These are phyloP conservation scores for Panellus pusillus DNA, from an alignment of 768 basidiomycete species.

Conservation along the genomic window DNA sequence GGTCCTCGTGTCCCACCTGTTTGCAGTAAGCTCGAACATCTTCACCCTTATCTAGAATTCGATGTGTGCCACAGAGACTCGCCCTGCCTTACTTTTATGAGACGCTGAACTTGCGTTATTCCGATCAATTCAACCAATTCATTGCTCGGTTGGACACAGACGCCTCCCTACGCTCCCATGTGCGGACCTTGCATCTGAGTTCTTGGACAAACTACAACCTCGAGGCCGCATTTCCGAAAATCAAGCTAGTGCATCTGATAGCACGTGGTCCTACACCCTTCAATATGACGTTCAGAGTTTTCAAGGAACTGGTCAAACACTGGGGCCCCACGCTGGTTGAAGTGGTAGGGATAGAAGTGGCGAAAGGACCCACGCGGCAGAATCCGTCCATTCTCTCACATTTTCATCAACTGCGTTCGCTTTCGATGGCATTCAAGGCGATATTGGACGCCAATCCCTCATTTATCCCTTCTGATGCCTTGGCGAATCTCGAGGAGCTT, in stretches of 20 bases:
- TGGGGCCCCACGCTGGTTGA: conserved; percentile 6
- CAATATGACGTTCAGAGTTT: not conserved
- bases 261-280: not conserved
- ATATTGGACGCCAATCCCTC: not conserved
- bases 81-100: conserved; percentile 7
- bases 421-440: conserved; percentile 1
- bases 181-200: not conserved
- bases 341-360: conserved; percentile 4
- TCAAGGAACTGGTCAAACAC: conserved; percentile 6
- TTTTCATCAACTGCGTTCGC: conserved; percentile 1
- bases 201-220: not conserved
- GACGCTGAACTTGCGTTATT: not conserved
- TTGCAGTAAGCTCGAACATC: conserved; percentile 3
- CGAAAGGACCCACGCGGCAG: not conserved
- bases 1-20: conserved; percentile 10
- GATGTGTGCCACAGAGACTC: conserved; percentile 5
- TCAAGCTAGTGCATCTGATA: conserved; percentile 2
- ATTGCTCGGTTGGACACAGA: not conserved
- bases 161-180: not conserved
- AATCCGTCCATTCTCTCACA: conserved; percentile 2
- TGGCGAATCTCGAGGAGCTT: conserved; percentile 7
- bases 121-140: not conserved
- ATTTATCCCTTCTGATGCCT: not conserved
- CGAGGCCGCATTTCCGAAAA: not conserved
- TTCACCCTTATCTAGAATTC: not conserved